Conservation (phyloP, 129 eudicot genomes). For the Pulicaria dysenterica region DNA sequence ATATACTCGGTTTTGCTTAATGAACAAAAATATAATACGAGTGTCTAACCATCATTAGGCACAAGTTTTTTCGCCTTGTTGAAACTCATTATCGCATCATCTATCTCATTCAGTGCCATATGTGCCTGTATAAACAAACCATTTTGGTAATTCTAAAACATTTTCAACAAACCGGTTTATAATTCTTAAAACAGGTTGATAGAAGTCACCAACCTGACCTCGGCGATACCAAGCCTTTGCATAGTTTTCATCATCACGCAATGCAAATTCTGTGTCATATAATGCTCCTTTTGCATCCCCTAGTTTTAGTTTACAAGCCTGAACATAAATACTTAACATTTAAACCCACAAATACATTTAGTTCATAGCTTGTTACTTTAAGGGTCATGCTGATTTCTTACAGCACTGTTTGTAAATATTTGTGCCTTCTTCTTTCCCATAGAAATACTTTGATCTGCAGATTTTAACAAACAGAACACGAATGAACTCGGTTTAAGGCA, state of each 20-base stretch:
- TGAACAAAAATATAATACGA: constrained; percentile 12
- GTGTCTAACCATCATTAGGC: constrained; percentile 76
- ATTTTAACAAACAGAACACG: not conserved
- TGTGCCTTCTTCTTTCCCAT: constrained; percentile 80
- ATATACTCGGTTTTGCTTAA: not conserved
- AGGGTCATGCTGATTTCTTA: constrained; percentile 49
- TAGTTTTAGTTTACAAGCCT: constrained; percentile 92
- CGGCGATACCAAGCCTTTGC: constrained; percentile 94
- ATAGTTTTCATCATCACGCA: constrained; percentile 80
- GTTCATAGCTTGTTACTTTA: too few relatives aligned
- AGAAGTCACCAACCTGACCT: constrained; percentile 78
- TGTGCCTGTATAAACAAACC: constrained; percentile 59
- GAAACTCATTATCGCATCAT: constrained; percentile 87
- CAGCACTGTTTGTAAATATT: constrained; percentile 94
- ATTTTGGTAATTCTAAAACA: not conserved
- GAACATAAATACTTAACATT: not conserved
- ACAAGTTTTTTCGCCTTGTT: constrained; percentile 82
- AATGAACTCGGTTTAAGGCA: constrained; percentile 5
- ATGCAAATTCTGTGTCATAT: constrained; percentile 79
- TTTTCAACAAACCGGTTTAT: not conserved
- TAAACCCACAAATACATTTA: too few relatives aligned
- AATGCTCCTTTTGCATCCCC: constrained; percentile 93
- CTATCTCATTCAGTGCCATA: constrained; percentile 87
- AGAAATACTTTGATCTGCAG: constrained; percentile 56
- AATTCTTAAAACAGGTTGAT: constrained; percentile 4